phyloP scores from a whole-genome alignment of 176 grass and related monocot genomes.

The Hyparrhenia diplandra region DNA sequence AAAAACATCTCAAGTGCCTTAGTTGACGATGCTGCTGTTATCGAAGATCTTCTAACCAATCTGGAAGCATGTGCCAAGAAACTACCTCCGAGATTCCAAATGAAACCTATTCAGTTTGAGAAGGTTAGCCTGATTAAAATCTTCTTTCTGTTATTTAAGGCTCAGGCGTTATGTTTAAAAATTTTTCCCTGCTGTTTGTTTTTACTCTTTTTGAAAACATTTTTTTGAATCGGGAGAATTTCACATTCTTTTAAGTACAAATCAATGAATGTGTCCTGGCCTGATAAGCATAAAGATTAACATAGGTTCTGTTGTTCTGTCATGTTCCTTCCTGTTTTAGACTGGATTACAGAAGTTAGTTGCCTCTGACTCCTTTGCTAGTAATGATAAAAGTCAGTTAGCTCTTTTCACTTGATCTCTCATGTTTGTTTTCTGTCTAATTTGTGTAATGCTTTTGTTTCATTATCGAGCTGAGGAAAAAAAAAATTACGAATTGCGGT shows the following conservation, averaged over 20 bases:
- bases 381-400: neutral
- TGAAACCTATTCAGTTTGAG: constrained; percentile 72
- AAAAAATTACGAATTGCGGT: too few species aligned
- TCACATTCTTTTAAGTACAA: neutral
- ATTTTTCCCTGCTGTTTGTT: neutral
- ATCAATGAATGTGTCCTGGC: neutral
- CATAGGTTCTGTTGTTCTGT: neutral
- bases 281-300: too few species aligned
- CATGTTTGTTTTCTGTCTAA: neutral
- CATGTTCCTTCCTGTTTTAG: constrained; percentile 11
- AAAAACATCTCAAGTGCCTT: constrained; percentile 45
- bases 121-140: constrained; percentile 43
- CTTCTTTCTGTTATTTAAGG: neutral
- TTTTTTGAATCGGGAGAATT: constrained; percentile 14
- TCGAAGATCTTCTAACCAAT: constrained; percentile 61
- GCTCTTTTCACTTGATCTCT: constrained; percentile 3
- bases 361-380: constrained; percentile 5
- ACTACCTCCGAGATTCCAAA: constrained; percentile 51
- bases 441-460: neutral
- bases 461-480: too few species aligned
- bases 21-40: constrained; percentile 49
- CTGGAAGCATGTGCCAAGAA: constrained; percentile 62
- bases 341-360: neutral
- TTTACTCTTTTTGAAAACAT: neutral
- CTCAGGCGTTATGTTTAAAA: neutral